Evolutionary conservation across 2,329 filamentous ascomycete genomes (phyloP).

Genomic region (Bisporella sp.): DNA sequence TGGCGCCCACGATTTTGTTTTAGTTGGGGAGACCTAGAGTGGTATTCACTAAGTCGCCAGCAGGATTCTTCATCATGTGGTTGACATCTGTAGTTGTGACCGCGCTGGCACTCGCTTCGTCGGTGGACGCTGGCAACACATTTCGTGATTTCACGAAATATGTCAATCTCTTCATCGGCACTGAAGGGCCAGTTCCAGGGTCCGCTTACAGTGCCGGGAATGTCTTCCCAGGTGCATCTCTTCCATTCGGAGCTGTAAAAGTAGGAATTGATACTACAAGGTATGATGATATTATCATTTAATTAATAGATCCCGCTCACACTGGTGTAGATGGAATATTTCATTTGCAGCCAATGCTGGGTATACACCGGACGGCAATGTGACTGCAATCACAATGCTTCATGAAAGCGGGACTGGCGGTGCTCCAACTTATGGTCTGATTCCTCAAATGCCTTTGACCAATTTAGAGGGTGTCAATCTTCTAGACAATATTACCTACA

Average conservation of each 20-base stretch:
- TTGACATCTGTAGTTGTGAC: too few relatives aligned
- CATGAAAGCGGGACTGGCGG: slow-evolving; percentile 58
- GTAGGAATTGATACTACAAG: slow-evolving; percentile 32
- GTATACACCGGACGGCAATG: slow-evolving; percentile 34
- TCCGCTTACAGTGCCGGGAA: slow-evolving; percentile 36
- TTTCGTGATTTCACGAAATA: slow-evolving; percentile 16
- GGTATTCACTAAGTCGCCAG: too few relatives aligned
- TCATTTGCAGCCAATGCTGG: slow-evolving; percentile 29
- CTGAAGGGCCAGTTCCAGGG: slow-evolving; percentile 36
- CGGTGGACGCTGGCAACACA: too few relatives aligned
- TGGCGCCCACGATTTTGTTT: too few relatives aligned
- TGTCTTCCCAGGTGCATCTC: slow-evolving; percentile 33
- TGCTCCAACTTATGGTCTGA: not conserved
- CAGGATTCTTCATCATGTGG: too few relatives aligned
- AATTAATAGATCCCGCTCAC: too few relatives aligned
- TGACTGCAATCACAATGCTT: slow-evolving; percentile 56
- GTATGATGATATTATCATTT: slow-evolving; percentile 6
- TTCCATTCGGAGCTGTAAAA: slow-evolving; percentile 37
- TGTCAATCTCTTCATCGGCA: slow-evolving; percentile 45
- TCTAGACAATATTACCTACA: slow-evolving; percentile 27
- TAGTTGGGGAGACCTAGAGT: too few relatives aligned
- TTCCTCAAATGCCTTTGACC: not conserved
- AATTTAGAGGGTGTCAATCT: not conserved
- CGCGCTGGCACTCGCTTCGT: too few relatives aligned
- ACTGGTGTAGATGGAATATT: too few relatives aligned